These are phyloP conservation scores for Striga hermonthica DNA, from an alignment of 305 asterid genomes.

Conservation along the genomic window DNA sequence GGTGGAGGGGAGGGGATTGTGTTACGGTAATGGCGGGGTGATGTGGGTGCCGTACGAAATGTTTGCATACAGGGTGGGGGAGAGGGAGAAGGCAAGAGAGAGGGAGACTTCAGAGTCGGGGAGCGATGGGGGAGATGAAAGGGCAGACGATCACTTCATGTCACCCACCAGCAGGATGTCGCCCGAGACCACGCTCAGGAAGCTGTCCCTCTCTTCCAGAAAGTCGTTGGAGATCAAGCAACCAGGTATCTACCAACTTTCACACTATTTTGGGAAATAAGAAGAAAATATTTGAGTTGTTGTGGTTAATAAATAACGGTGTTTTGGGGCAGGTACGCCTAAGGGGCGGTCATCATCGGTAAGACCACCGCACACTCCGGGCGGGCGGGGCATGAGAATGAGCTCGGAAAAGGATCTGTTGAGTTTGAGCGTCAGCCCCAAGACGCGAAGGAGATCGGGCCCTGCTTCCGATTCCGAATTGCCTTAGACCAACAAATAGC, in stretches of 20 bases:
- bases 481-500: too few relatives aligned
- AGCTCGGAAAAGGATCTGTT: conserved; percentile 55
- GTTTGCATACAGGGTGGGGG: conserved; percentile 65
- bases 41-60: conserved; percentile 63
- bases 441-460: conserved; percentile 55
- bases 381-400: conserved; percentile 53
- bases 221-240: conserved; percentile 49
- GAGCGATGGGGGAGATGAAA: conserved; percentile 73
- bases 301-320: not conserved
- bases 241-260: conserved; percentile 42
- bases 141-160: conserved; percentile 46
- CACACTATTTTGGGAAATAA: too few relatives aligned
- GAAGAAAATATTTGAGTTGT: not conserved
- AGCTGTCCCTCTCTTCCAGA: conserved; percentile 44
- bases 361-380: conserved; percentile 67
- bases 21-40: conserved; percentile 39
- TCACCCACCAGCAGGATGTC: conserved; percentile 51
- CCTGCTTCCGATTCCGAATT: conserved; percentile 81
- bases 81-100: conserved; percentile 56
- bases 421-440: conserved; percentile 48
- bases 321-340: conserved; percentile 52
- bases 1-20: conserved; percentile 42
- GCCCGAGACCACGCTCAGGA: conserved; percentile 42
- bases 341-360: conserved; percentile 44
- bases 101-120: conserved; percentile 78